These are phyloP conservation scores for Neohortaea acidophila DNA, from an alignment of 495 filamentous ascomycete genomes.

Conservation along the genomic window DNA sequence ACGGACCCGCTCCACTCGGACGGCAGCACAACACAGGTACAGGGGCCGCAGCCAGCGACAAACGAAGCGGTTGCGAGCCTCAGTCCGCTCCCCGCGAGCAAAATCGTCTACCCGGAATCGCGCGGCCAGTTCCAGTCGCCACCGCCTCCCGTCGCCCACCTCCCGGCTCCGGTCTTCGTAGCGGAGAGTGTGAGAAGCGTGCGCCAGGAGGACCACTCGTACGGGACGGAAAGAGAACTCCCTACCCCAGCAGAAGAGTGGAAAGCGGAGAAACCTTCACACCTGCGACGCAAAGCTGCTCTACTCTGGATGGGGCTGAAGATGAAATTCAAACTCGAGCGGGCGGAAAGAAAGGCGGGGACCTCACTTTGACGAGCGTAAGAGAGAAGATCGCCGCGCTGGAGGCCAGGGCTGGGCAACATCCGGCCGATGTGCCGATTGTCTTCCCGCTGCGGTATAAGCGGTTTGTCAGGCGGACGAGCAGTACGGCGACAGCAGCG, in stretches of 20 bases:
- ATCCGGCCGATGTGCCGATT: conserved; percentile 1
- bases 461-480: conserved; percentile 5
- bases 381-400: conserved; percentile 4
- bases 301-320: conserved; percentile 5
- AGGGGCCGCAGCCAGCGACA: not conserved
- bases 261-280: not conserved
- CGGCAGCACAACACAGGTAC: not conserved
- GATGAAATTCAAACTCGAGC: conserved; percentile 1
- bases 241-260: no score
- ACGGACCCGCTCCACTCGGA: not conserved
- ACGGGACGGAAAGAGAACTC: no score
- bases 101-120: conserved; percentile 3
- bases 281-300: not conserved
- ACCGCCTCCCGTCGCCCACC: not conserved
- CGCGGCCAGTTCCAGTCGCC: conserved; percentile 1
- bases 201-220: conserved; percentile 9
- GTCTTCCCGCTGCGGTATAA: conserved; percentile 12
- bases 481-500: not conserved
- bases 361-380: conserved; percentile 1
- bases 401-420: conserved; percentile 3
- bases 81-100: not conserved
- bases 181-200: conserved; percentile 1
- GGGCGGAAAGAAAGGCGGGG: not conserved
- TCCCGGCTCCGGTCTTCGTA: no score
- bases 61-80: not conserved